These are phyloP conservation scores for Bauhinia variegata DNA, from an alignment of 306 rosid genomes.

Conservation along the genomic window DNA sequence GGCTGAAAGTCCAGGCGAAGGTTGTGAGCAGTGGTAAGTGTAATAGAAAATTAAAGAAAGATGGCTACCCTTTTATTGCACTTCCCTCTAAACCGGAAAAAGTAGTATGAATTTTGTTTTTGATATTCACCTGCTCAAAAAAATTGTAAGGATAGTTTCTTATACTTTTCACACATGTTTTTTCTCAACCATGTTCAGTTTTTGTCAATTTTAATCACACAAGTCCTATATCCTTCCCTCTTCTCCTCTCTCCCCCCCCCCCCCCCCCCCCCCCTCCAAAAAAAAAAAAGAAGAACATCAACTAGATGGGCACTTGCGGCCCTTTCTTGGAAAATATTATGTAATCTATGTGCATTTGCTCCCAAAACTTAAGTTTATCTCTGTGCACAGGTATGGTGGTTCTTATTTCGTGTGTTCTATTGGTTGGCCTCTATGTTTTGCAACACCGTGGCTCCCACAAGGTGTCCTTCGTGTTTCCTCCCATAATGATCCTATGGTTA, in stretches of 20 bases:
- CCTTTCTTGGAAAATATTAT: slow-evolving; percentile 22
- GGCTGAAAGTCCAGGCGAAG: slow-evolving; percentile 58
- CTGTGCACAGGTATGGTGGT: slow-evolving; percentile 60
- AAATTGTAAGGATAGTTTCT: slow-evolving; percentile 12
- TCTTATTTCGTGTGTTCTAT: slow-evolving; percentile 61
- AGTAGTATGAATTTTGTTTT: slow-evolving; percentile 16
- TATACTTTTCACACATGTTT: slow-evolving; percentile 3
- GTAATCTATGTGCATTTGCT: slow-evolving; percentile 29
- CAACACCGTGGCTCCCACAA: slow-evolving; percentile 85
- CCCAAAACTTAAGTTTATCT: slow-evolving; percentile 30
- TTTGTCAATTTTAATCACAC: background rate
- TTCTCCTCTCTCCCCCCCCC: too few species aligned
- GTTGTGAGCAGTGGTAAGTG: slow-evolving; percentile 57
- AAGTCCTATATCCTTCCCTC: too few species aligned
- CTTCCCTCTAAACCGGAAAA: slow-evolving; percentile 23
- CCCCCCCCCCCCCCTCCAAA: too few species aligned
- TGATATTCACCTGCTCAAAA: slow-evolving; percentile 14
- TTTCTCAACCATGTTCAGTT: background rate
- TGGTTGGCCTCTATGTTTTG: slow-evolving; percentile 69
- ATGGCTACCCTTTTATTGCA: slow-evolving; percentile 20
- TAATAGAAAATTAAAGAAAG: slow-evolving; percentile 8
- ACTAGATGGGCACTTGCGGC: background rate
- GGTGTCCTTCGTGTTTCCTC: slow-evolving; percentile 77
- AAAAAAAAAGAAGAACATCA: background rate
- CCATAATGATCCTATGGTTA: slow-evolving; percentile 74